phyloP scores from a whole-genome alignment of 1,139 yeast species.

The Suhomyces ambrosiae region DNA sequence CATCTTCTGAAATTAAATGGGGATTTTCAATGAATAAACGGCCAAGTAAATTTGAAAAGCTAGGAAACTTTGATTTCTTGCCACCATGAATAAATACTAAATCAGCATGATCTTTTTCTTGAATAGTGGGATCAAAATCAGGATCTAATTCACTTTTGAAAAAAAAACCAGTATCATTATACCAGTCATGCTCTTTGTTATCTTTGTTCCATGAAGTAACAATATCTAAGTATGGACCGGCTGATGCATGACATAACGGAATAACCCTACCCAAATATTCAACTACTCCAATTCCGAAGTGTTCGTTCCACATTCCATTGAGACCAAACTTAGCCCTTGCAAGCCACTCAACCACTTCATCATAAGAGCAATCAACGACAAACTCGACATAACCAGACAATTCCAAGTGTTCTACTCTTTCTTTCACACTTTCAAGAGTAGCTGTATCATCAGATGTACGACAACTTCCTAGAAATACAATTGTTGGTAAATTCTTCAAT shows the following conservation, averaged over 20 bases:
- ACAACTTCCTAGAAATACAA: constrained; percentile 83
- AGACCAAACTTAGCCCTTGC: constrained; percentile 72
- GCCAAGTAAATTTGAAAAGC: constrained; percentile 36
- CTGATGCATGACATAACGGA: constrained; percentile 90
- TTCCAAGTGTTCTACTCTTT: constrained; percentile 47
- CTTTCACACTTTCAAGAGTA: constrained; percentile 54
- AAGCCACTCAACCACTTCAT: constrained; percentile 57
- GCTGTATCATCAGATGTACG: constrained; percentile 67
- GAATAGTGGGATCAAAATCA: constrained; percentile 57
- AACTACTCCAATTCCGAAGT: constrained; percentile 96
- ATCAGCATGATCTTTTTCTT: constrained; percentile 3
- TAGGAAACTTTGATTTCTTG: constrained; percentile 33
- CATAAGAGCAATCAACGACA: constrained; percentile 75
- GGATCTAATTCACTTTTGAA: constrained; percentile 58
- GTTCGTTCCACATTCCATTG: constrained; percentile 99
- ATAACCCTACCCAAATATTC: constrained; percentile 84
- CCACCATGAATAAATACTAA: constrained; percentile 3
- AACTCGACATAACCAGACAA: constrained; percentile 60
- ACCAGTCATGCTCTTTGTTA: constrained; percentile 25
- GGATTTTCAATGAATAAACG: constrained; percentile 48
- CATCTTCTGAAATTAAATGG: constrained; percentile 34
- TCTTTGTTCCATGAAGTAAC: constrained; percentile 39
- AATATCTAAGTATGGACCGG: constrained; percentile 91
- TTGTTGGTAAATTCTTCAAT: constrained; percentile 41
- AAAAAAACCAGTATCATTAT: constrained; percentile 67